Evolutionary conservation across 192 early-diverging fungal species (phyloP), one percentile per base, ranked within the genome.

Genomic region (Diversispora epigaea): DNA sequence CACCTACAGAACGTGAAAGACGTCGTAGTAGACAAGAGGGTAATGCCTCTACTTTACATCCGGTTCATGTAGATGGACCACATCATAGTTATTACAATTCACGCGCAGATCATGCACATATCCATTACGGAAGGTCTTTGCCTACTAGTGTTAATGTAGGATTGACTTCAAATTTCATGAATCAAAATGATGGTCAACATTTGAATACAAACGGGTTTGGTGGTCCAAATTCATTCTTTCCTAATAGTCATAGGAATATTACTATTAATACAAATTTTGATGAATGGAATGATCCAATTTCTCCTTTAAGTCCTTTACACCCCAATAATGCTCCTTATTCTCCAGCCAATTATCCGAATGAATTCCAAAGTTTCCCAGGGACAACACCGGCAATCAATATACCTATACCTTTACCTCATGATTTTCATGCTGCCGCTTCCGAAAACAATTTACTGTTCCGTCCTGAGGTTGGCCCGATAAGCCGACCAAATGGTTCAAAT

Each of bases 11-110:
- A 77, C 76, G 81, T 25, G 77, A 83, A 68, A 71, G 82, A 39
- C 77, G 82, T 64, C 77, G 78, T 60, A 80, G 82, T 50, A 65
- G 77, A 44, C 82, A 83, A 32, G 82, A 83, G 22, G 82, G 80
- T 43, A 2, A 22, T 58, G 19, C 58, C 14, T 65, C 73, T 54
- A 47, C 21, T 19, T 41, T 75, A 47, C 62, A 45, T 65, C 73
- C 58, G 43, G n/a, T n/a, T n/a, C 72, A 52, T 46, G n/a, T 73
- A 3, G 58, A 75, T 40, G 49, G 21, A 17, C 44, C 41, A 45
- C n/a, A n/a, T n/a, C n/a, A n/a, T n/a, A 50, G 17, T 47, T 17
- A 8, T 40, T 64, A 64, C 32, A 75, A 64, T 25, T 41, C 52
- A n/a, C 52, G 65, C 12, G 50, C 22, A 11, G 73, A 75, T 55